Base-by-base conservation (phyloP, 2,329 filamentous ascomycete species). In the Colletotrichum siamense region DNA sequence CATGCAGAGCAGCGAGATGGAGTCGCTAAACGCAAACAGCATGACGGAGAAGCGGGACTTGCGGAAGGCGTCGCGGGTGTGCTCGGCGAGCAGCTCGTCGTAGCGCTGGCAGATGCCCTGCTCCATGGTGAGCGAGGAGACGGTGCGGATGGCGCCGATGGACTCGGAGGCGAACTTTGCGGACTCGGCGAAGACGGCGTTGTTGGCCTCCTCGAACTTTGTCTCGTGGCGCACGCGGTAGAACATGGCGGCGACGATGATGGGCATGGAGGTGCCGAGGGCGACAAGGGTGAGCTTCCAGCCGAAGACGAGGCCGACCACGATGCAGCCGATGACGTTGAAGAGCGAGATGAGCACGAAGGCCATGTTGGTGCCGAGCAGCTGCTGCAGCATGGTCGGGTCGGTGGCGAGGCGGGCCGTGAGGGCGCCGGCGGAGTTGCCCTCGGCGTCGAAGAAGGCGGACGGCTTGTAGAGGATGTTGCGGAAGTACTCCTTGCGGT, bases 251-350 rank as follows among this genome's bases (percentile, higher is more conserved):
- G 69, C 63, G 18, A 79, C 55, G 57, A 79, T 82, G 22, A 80
- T 80, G 59, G 72, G 77, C 34, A 73, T 75, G 13, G 39, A 69
- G 0, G 65, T 70, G 13, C 82, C 83, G 61, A 84, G 77, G 39
- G 82, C 82, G 10, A 81, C 71, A 39, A 87, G 82, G 4, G 84
- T 84, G 32, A 87, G 80, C 80, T 86, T 86, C 85, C 85, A 87
- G 28, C 85, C 85, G 30, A 86, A 81, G 32, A 82, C 79, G 30
- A 86, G 81, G 6, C 83, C 82, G 22, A 86, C 72, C 1, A 71
- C 65, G 5, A 77, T 34, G 10, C 77, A 77, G n/a, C 74, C 76
- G n/a, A 78, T 59, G 34, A 78, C 77, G 44, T 76, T 78, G 68
- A 78, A 73, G 3, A 76, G 55, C 7, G 76, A 76, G 55, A 78